Percentiles rank a stretch among this genome's conserved stretches.
Conservation (phyloP, 768 basidiomycete species). For the Agaricus subrufescens region DNA sequence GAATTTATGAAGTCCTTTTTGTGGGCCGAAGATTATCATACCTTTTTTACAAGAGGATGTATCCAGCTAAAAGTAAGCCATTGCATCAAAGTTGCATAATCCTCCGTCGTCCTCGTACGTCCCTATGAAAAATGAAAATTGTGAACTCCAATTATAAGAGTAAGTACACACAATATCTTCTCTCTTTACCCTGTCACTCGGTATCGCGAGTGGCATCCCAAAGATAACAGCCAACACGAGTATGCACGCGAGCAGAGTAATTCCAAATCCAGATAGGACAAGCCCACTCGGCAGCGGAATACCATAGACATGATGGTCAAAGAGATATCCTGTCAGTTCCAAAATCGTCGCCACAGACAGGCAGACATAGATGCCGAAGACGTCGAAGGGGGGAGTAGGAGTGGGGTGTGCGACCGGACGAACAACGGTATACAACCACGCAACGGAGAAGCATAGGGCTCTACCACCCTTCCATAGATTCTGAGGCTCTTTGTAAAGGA, state of each 20-base stretch:
- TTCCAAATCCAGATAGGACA: conserved; percentile 22
- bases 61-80: conserved; percentile 77
- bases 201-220: conserved; percentile 63
- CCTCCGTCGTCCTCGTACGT: conserved; percentile 59
- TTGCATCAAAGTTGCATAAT: conserved; percentile 66
- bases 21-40: conserved; percentile 17
- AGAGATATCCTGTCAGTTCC: conserved; percentile 50
- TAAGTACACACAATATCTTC: conserved; percentile 54
- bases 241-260: conserved; percentile 41
- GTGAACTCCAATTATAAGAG: not conserved
- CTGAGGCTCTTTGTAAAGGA: conserved; percentile 30
- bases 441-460: conserved; percentile 39
- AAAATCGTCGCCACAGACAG: conserved; percentile 44
- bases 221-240: conserved; percentile 43
- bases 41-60: conserved; percentile 53
- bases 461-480: conserved; percentile 7
- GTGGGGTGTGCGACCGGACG: conserved; percentile 50
- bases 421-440: conserved; percentile 65
- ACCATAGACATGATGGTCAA: conserved; percentile 40
- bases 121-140: conserved; percentile 32
- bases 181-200: conserved; percentile 44
- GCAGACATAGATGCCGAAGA: conserved; percentile 53
- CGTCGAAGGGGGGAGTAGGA: conserved; percentile 57
- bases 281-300: conserved; percentile 34
- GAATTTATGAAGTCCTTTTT: not conserved